Evolutionary conservation across 1,139 yeast genomes (phyloP).

Genomic region (Debaryomyces singareniensis): DNA sequence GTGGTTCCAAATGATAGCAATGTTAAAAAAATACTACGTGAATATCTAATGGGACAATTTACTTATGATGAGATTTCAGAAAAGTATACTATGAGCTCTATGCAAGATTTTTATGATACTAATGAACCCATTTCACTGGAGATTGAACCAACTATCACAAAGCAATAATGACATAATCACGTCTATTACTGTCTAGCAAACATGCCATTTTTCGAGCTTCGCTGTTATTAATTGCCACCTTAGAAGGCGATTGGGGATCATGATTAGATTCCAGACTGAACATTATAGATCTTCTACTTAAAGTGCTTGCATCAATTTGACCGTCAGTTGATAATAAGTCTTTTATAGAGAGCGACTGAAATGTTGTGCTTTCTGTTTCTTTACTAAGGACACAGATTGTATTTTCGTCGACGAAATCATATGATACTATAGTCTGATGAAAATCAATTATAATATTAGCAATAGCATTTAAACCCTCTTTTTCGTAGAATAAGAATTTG

Average conservation of each 20-base stretch:
- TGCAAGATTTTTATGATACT: constrained; percentile 19
- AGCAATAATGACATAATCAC: constrained; percentile 30
- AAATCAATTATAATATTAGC: constrained; percentile 6
- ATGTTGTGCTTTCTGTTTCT: too few relatives aligned
- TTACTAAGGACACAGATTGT: neutral
- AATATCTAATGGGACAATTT: constrained; percentile 28
- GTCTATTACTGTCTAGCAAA: constrained; percentile 31
- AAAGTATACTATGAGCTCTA: constrained; percentile 16
- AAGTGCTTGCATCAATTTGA: constrained; percentile 7
- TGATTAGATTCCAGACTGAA: constrained; percentile 9
- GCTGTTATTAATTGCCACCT: constrained; percentile 20
- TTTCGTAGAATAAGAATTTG: constrained; percentile 7
- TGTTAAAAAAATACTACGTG: constrained; percentile 21
- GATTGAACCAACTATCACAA: too few relatives aligned
- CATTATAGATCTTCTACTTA: constrained; percentile 10
- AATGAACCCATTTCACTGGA: constrained; percentile 4
- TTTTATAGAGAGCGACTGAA: constrained; percentile 5
- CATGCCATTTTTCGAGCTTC: constrained; percentile 26
- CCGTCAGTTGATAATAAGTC: constrained; percentile 7
- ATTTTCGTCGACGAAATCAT: constrained; percentile 1
- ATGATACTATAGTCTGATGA: constrained; percentile 2
- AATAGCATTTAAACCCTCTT: constrained; percentile 3
- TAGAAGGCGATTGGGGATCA: constrained; percentile 4
- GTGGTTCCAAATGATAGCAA: constrained; percentile 28
- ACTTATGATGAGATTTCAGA: constrained; percentile 14